Evolutionary conservation across 2,329 filamentous ascomycete species (phyloP), one percentile per base, ranked within the genome.

Genomic region (Fusarium metavorans): DNA sequence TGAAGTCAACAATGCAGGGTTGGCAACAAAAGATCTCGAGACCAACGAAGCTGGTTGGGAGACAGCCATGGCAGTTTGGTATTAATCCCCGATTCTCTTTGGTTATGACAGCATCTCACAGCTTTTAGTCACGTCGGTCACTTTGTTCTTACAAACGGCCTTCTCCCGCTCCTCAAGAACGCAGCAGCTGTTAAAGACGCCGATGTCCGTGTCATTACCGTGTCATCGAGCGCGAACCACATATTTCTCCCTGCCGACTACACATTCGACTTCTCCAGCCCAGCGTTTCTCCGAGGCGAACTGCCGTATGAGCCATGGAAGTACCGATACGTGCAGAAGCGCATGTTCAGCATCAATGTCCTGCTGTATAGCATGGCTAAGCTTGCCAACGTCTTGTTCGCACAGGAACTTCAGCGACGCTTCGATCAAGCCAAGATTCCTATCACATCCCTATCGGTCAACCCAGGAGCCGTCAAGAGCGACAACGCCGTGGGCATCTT

Each of bases 331-430:
- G 23, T 58, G 1, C 56, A 58, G 6, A 58, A 58, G 56, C 56
- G 56, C 35, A 20, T 58, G 56, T 58, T 58, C 35, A 41, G 4
- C 34, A 39, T 58, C 16, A 58, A 58, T 3, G 5, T 9, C 16
- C 23, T 58, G 9, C 56, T 39, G 6, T 59, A 65, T 9, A 41
- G 27, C 35, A 58, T 45, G 16, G 32, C 39, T 5, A 65, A 65
- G 20, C 5, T 58, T 3, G 63, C 63, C 11, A 58, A 59, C 2
- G 63, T 65, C 13, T 16, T 65, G 5, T 65, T 65, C 6, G 37
- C 63, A 6, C 39, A 43, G 20, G 63, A 65, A n/a, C 39, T 65
- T 1, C 63, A 65, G 23, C 32, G 52, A 18, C 39, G 52, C 3
- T 30, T 65, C 20, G 63, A 65, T 6, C 27, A 45, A 32, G 27